Conservation (phyloP, 2,329 filamentous ascomycete species). For the Colletotrichum navitas region DNA sequence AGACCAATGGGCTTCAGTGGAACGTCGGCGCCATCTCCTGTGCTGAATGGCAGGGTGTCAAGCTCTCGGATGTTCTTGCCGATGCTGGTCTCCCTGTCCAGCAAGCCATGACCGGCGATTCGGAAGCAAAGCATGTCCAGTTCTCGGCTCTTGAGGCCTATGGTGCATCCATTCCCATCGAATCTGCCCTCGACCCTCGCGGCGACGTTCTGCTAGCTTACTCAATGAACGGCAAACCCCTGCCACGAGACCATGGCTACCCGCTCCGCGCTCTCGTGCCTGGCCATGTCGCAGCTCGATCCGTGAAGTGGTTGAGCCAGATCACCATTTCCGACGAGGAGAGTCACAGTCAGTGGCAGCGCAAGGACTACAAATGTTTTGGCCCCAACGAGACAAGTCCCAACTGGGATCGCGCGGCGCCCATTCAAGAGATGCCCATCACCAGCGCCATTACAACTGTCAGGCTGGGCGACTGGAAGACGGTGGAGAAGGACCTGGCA, state of each 20-base stretch:
- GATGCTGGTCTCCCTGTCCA: constrained; percentile 66
- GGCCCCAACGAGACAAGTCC: constrained; percentile 71
- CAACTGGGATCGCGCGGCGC: constrained; percentile 72
- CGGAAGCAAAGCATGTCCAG: constrained; percentile 64
- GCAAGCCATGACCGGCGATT: constrained; percentile 52
- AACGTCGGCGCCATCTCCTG: constrained; percentile 70
- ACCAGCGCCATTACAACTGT: constrained; percentile 73
- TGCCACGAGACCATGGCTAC: constrained; percentile 76
- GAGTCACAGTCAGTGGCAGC: constrained; percentile 74
- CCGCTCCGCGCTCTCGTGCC: constrained; percentile 73
- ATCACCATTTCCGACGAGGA: constrained; percentile 76
- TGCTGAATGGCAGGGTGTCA: constrained; percentile 69
- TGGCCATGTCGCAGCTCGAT: constrained; percentile 75
- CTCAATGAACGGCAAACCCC: constrained; percentile 73
- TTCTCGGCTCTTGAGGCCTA: constrained; percentile 72
- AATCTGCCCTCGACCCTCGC: constrained; percentile 68
- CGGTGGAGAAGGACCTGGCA: background rate
- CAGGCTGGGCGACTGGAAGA: constrained; percentile 55
- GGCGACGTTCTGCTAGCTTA: constrained; percentile 76
- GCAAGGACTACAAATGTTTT: constrained; percentile 77
- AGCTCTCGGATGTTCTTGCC: constrained; percentile 66
- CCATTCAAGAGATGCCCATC: constrained; percentile 77
- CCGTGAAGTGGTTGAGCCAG: constrained; percentile 77
- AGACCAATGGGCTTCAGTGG: constrained; percentile 71
- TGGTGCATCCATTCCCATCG: constrained; percentile 71